Percentiles rank a stretch among this genome's conserved stretches.
Evolutionary conservation across 1,284 basidiomycete genomes (phyloP).

Genomic region (Peniophora sp.): DNA sequence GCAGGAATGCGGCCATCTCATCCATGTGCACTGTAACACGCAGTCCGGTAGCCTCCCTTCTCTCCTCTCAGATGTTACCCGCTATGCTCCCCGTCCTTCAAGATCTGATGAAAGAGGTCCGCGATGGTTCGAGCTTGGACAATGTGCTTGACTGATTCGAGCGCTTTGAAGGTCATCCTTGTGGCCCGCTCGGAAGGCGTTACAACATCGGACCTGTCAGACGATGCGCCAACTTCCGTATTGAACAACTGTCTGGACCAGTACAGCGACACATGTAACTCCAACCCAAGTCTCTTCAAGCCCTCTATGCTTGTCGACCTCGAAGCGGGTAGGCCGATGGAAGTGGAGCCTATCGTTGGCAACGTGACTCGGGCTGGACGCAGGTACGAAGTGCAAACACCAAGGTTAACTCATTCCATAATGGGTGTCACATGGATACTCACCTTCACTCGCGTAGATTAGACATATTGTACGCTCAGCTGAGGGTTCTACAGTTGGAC

Average conservation of each 20-base stretch:
- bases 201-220: neutral
- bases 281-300: constrained; percentile 4
- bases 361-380: constrained; percentile 47
- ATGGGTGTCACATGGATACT: neutral
- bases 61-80: constrained; percentile 11
- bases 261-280: constrained; percentile 3
- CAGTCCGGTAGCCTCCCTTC: constrained; percentile 26
- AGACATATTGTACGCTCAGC: constrained; percentile 8
- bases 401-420: constrained; percentile 3
- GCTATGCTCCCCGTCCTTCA: constrained; percentile 25
- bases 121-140: neutral
- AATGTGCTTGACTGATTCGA: neutral
- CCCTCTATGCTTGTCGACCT: constrained; percentile 48
- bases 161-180: neutral
- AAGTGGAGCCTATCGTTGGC: constrained; percentile 59
- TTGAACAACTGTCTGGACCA: constrained; percentile 2
- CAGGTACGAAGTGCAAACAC: constrained; percentile 25
- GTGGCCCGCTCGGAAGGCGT: constrained; percentile 2
- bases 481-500: constrained; percentile 8
- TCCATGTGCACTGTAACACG: constrained; percentile 31
- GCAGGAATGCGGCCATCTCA: constrained; percentile 29
- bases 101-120: constrained; percentile 23
- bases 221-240: neutral
- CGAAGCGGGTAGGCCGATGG: constrained; percentile 47
- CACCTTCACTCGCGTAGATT: constrained; percentile 1